Percentiles rank a stretch among this genome's conserved stretches.
Conservation (phyloP, 257 asterid genomes). For the Anisodus tanguticus region DNA sequence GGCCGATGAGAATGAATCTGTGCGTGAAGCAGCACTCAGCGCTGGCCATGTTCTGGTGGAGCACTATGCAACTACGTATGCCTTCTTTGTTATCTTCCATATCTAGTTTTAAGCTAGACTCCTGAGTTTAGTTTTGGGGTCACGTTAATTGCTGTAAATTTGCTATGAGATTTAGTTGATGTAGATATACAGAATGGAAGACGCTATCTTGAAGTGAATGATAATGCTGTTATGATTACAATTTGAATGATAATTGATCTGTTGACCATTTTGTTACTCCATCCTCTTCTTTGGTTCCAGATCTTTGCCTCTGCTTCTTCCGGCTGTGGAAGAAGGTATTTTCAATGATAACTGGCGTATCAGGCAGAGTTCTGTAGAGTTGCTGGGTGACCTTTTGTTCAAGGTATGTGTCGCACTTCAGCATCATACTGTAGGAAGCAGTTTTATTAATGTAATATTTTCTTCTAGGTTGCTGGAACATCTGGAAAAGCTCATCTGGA, state of each 20-base stretch:
- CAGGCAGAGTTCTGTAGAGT: slow-evolving; percentile 98
- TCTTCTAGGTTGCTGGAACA: slow-evolving; percentile 96
- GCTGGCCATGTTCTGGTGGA: slow-evolving; percentile 99
- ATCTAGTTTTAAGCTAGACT: slow-evolving; percentile 4
- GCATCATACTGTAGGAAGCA: slow-evolving; percentile 30
- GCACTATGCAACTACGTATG: slow-evolving; percentile 96
- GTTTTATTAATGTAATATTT: slow-evolving; percentile 10
- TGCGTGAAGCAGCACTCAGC: slow-evolving; percentile 97
- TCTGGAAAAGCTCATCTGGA: slow-evolving; percentile 99
- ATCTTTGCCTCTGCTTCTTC: slow-evolving; percentile 95
- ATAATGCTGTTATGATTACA: slow-evolving; percentile 19
- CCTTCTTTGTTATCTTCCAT: slow-evolving; percentile 24
- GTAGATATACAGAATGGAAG: slow-evolving; percentile 14
- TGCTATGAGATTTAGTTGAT: slow-evolving; percentile 12
- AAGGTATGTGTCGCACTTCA: slow-evolving; percentile 57
- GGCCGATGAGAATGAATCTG: slow-evolving; percentile 99
- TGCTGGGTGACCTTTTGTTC: slow-evolving; percentile 94
- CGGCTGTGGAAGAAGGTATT: slow-evolving; percentile 98
- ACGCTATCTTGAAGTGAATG: neutral
- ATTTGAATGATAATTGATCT: neutral
- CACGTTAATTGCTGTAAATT: neutral
- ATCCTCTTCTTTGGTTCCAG: slow-evolving; percentile 41
- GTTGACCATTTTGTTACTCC: slow-evolving; percentile 6
- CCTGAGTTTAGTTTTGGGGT: neutral
- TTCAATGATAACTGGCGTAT: slow-evolving; percentile 99